These are phyloP conservation scores for Fulvia fulva DNA, from an alignment of 2,329 filamentous ascomycete species.

Conservation along the genomic window DNA sequence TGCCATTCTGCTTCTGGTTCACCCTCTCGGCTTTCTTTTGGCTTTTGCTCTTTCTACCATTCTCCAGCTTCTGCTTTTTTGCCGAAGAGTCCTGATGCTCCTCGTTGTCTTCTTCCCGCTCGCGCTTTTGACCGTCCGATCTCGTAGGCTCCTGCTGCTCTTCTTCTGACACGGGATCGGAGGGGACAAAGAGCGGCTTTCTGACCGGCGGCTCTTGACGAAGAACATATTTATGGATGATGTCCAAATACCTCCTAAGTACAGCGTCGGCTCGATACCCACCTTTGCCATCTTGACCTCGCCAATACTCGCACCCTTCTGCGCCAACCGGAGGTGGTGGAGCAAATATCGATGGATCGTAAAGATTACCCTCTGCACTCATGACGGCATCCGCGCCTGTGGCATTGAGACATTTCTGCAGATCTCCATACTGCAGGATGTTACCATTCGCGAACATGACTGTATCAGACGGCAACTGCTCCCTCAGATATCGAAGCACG, in stretches of 20 bases:
- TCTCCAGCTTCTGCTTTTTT: constrained; percentile 20
- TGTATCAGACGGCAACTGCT: constrained; percentile 77
- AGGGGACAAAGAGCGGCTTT: constrained; percentile 68
- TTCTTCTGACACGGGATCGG: constrained; percentile 43
- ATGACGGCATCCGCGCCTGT: constrained; percentile 92
- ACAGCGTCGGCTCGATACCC: constrained; percentile 89
- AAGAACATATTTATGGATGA: constrained; percentile 75
- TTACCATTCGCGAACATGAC: constrained; percentile 98
- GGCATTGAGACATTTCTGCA: constrained; percentile 70
- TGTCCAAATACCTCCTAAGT: constrained; percentile 82
- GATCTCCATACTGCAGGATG: constrained; percentile 73
- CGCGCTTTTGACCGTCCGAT: constrained; percentile 3
- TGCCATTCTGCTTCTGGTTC: background rate
- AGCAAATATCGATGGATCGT: constrained; percentile 84
- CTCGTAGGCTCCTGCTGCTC: background rate
- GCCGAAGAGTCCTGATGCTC: constrained; percentile 14
- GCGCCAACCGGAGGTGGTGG: constrained; percentile 59
- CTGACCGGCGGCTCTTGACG: constrained; percentile 62
- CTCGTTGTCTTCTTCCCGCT: background rate
- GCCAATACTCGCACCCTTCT: constrained; percentile 80
- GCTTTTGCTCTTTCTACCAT: background rate
- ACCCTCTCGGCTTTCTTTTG: background rate
- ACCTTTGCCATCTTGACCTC: constrained; percentile 69
- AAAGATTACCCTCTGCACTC: constrained; percentile 93
- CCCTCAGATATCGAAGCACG: constrained; percentile 75